Percentiles rank a stretch among this genome's conserved stretches.
phyloP scores from a whole-genome alignment of 345 rosid genomes.

The Ceriops decandra region DNA sequence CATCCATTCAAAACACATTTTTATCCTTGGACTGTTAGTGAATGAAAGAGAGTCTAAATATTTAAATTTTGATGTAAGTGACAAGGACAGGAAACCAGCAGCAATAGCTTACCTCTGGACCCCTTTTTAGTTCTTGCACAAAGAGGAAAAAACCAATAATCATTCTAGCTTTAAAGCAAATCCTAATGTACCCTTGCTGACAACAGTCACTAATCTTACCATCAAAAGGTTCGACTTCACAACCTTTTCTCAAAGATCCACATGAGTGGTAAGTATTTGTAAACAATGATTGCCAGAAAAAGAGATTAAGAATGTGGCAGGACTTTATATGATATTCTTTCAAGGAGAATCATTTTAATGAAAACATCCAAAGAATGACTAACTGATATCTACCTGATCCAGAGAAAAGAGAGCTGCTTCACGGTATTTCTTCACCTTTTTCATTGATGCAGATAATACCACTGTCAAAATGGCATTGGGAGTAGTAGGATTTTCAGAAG shows the following conservation, averaged over 20 bases:
- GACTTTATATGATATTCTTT: background rate
- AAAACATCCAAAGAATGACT: background rate
- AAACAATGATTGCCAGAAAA: too few species aligned
- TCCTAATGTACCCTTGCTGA: too few species aligned
- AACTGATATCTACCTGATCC: slow-evolving; percentile 50
- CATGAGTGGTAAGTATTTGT: too few species aligned
- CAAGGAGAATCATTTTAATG: background rate
- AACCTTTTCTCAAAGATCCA: too few species aligned
- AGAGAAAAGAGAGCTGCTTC: slow-evolving; percentile 80
- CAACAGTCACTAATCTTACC: too few species aligned
- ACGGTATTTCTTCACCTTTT: slow-evolving; percentile 69
- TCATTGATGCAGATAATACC: slow-evolving; percentile 69
- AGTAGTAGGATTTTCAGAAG: slow-evolving; percentile 50
- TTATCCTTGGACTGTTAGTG: too few species aligned
- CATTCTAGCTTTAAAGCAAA: too few species aligned
- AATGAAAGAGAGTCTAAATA: background rate
- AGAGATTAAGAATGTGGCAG: background rate
- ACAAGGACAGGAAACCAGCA: background rate
- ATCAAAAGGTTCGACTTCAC: too few species aligned
- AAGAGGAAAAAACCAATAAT: background rate
- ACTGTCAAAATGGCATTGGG: slow-evolving; percentile 58
- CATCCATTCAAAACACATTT: too few species aligned
- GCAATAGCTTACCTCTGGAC: background rate
- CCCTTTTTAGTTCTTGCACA: background rate
- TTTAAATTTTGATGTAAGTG: background rate